These are phyloP conservation scores for Colletotrichum acutatum DNA, from an alignment of 2,329 filamentous ascomycete genomes.

Conservation along the genomic window DNA sequence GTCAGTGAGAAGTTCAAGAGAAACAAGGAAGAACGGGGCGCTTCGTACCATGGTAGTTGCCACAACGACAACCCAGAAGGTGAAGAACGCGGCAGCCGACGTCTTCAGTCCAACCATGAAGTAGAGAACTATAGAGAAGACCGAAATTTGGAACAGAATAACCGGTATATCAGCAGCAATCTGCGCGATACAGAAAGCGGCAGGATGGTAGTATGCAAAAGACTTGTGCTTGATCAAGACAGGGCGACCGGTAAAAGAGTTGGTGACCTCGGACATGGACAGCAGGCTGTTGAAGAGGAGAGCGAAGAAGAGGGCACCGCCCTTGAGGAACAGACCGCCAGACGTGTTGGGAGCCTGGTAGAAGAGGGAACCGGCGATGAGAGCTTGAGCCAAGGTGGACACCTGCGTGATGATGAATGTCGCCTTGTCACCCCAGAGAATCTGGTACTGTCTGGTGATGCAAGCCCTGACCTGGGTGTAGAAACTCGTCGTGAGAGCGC, in stretches of 20 bases:
- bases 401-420: conserved; percentile 72
- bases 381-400: conserved; percentile 66
- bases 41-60: conserved; percentile 59
- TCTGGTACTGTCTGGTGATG: conserved; percentile 71
- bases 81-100: conserved; percentile 68
- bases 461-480: conserved; percentile 65
- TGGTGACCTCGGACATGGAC: conserved; percentile 74
- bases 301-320: conserved; percentile 72
- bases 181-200: conserved; percentile 68
- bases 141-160: conserved; percentile 66
- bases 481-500: conserved; percentile 67
- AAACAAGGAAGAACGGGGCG: not conserved
- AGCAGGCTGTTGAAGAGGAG: conserved; percentile 71
- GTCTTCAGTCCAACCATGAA: conserved; percentile 70
- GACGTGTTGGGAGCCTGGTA: conserved; percentile 70
- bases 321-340: conserved; percentile 71
- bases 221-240: conserved; percentile 68
- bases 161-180: conserved; percentile 66
- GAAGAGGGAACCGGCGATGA: conserved; percentile 75
- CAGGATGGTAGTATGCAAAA: conserved; percentile 69
- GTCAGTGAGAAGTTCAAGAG: conserved; percentile 8
- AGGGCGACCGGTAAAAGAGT: conserved; percentile 69
- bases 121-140: conserved; percentile 69
- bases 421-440: conserved; percentile 72
- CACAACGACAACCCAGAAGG: conserved; percentile 67